Evolutionary conservation across 371 early-diverging fungal genomes (phyloP).

Genomic region (Mortierella sp.): DNA sequence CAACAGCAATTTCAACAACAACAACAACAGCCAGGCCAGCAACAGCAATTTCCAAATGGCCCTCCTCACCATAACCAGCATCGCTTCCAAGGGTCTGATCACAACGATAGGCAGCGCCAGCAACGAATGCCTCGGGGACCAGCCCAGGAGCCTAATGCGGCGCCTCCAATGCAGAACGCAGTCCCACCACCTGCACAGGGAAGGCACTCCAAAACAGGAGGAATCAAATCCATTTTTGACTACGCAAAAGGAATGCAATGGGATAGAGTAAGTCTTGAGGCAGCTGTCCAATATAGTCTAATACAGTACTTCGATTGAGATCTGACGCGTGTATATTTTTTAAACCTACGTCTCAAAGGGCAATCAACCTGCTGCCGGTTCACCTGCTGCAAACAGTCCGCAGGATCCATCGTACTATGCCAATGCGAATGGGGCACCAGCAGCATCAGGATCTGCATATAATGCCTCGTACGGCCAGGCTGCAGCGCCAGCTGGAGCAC

Average conservation of each 20-base stretch:
- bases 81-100: conserved; percentile 40
- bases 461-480: conserved; percentile 35
- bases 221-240: conserved; percentile 53
- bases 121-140: conserved; percentile 39
- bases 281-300: neutral
- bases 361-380: conserved; percentile 36
- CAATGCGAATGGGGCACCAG: conserved; percentile 27
- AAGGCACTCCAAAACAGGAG: conserved; percentile 15
- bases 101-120: conserved; percentile 31
- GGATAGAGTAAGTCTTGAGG: conserved; percentile 37
- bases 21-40: conserved; percentile 24
- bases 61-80: conserved; percentile 25
- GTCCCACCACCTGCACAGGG: conserved; percentile 14
- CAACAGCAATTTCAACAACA: conserved; percentile 27
- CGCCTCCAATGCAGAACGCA: conserved; percentile 32
- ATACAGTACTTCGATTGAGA: neutral
- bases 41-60: conserved; percentile 27
- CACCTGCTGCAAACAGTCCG: conserved; percentile 17
- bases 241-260: conserved; percentile 57
- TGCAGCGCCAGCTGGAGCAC: conserved; percentile 5
- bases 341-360: conserved; percentile 17
- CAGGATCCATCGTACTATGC: conserved; percentile 28
- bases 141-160: conserved; percentile 23
- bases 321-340: neutral
- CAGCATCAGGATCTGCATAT: conserved; percentile 15